A percentile compares a stretch with the other conserved stretches of the same genome.
These are phyloP conservation scores for Amanita molliuscula DNA, from an alignment of 768 basidiomycete genomes.

Conservation along the genomic window DNA sequence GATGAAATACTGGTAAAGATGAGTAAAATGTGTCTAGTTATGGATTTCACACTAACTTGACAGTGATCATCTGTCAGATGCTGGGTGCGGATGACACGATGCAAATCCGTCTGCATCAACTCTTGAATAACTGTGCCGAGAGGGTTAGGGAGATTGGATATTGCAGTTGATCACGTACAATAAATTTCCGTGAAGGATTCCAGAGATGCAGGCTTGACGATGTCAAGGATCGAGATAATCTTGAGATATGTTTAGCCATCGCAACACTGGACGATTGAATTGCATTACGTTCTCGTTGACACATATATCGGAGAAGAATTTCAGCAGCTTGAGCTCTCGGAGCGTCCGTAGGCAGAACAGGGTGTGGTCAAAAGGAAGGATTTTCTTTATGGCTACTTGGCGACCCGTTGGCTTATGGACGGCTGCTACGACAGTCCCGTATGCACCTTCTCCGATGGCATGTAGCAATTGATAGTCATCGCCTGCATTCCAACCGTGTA, in stretches of 20 bases:
- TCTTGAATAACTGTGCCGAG: slow-evolving; percentile 30
- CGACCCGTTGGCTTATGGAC: slow-evolving; percentile 67
- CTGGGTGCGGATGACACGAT: slow-evolving; percentile 94
- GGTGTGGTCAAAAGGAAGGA: slow-evolving; percentile 89
- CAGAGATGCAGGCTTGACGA: slow-evolving; percentile 69
- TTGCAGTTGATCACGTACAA: slow-evolving; percentile 18
- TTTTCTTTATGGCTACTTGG: slow-evolving; percentile 93
- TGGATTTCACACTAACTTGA: not conserved
- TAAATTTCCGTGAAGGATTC: slow-evolving; percentile 80
- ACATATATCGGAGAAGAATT: slow-evolving; percentile 41
- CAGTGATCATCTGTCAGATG: slow-evolving; percentile 90
- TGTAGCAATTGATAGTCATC: slow-evolving; percentile 63
- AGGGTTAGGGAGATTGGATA: not conserved
- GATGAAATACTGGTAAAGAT: slow-evolving; percentile 78
- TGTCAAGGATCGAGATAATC: slow-evolving; percentile 94
- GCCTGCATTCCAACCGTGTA: slow-evolving; percentile 24
- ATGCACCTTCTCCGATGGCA: slow-evolving; percentile 91
- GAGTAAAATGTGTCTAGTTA: not conserved
- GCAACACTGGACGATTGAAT: not conserved
- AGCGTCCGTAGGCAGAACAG: slow-evolving; percentile 86
- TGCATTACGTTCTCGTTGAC: not conserved
- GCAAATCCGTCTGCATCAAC: slow-evolving; percentile 89
- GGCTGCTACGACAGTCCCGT: slow-evolving; percentile 85
- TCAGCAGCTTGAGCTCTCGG: slow-evolving; percentile 87
- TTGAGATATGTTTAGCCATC: slow-evolving; percentile 22